Evolutionary conservation across 441 rosid genomes (phyloP).

Genomic region (Pelargonium exstipulatum): DNA sequence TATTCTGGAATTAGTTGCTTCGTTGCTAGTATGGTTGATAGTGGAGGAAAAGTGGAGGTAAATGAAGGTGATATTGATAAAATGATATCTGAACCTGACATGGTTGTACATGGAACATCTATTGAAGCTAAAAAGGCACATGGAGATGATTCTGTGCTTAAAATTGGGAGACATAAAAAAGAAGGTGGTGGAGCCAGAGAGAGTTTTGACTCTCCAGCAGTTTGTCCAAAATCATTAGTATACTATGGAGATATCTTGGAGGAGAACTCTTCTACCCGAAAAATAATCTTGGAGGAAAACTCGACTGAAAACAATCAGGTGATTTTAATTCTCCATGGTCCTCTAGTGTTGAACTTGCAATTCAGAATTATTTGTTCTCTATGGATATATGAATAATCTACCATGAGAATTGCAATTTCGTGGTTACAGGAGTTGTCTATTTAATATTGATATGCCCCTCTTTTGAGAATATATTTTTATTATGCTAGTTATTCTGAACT

Average conservation of each 20-base stretch:
- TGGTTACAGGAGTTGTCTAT: background rate
- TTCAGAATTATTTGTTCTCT: background rate
- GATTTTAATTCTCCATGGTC: constrained; percentile 10
- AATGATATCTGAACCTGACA: constrained; percentile 25
- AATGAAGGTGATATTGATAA: constrained; percentile 24
- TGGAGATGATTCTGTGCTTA: background rate
- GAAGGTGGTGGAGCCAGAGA: constrained; percentile 25
- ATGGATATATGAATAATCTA: background rate
- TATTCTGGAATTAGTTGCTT: constrained; percentile 17
- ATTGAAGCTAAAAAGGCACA: constrained; percentile 22
- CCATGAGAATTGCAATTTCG: background rate
- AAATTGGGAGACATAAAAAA: constrained; percentile 14
- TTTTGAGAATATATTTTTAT: background rate
- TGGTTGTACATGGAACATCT: constrained; percentile 26
- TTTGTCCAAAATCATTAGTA: constrained; percentile 16
- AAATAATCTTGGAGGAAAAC: constrained; percentile 10
- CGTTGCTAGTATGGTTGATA: constrained; percentile 8
- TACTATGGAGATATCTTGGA: constrained; percentile 23
- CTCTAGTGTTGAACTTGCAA: background rate
- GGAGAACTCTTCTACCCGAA: constrained; percentile 11
- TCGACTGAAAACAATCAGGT: constrained; percentile 43
- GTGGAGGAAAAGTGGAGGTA: constrained; percentile 22
- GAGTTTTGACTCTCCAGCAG: constrained; percentile 16
- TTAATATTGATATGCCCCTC: background rate
- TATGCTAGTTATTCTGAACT: background rate